Percentiles rank a stretch among this genome's conserved stretches.
These are phyloP conservation scores for Colletotrichum sp. DNA, from an alignment of 2,329 filamentous ascomycete genomes.

Conservation along the genomic window DNA sequence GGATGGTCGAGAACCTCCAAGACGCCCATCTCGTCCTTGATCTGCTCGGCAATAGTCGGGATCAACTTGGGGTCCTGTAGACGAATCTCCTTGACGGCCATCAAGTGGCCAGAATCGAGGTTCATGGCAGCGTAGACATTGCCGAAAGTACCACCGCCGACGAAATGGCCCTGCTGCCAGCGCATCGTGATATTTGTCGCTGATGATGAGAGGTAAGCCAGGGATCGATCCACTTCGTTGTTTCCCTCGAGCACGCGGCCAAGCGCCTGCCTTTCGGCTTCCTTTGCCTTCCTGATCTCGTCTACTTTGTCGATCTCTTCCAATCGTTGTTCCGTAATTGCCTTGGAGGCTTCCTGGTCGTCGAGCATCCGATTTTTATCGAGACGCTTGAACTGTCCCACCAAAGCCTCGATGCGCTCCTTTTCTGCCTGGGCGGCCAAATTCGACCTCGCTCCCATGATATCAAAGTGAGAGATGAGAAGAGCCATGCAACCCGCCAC, in stretches of 20 bases:
- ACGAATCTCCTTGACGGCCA: constrained; percentile 99
- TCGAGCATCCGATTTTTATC: constrained; percentile 77
- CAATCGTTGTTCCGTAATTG: constrained; percentile 78
- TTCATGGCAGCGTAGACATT: constrained; percentile 98
- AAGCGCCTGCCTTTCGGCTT: constrained; percentile 84
- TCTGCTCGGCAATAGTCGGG: constrained; percentile 90
- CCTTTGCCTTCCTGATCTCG: constrained; percentile 75
- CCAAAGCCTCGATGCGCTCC: constrained; percentile 81
- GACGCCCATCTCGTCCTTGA: constrained; percentile 96
- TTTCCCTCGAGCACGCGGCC: constrained; percentile 92
- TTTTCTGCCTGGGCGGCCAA: constrained; percentile 94
- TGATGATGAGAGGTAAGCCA: constrained; percentile 92
- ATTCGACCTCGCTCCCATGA: constrained; percentile 95
- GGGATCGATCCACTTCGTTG: constrained; percentile 93
- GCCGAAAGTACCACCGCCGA: constrained; percentile 95
- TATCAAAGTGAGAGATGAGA: constrained; percentile 97
- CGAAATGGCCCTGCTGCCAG: constrained; percentile 99
- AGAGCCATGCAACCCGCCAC: constrained; percentile 98
- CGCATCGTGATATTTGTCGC: constrained; percentile 94
- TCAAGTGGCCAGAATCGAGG: constrained; percentile 91
- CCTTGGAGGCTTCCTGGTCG: constrained; percentile 83
- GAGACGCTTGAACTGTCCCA: constrained; percentile 76
- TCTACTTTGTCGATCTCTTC: constrained; percentile 79
- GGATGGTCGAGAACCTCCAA: constrained; percentile 95
- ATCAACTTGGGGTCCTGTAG: constrained; percentile 96